phyloP scores from a whole-genome alignment of 1,139 yeast species.

The Candida tetrigidarum region DNA sequence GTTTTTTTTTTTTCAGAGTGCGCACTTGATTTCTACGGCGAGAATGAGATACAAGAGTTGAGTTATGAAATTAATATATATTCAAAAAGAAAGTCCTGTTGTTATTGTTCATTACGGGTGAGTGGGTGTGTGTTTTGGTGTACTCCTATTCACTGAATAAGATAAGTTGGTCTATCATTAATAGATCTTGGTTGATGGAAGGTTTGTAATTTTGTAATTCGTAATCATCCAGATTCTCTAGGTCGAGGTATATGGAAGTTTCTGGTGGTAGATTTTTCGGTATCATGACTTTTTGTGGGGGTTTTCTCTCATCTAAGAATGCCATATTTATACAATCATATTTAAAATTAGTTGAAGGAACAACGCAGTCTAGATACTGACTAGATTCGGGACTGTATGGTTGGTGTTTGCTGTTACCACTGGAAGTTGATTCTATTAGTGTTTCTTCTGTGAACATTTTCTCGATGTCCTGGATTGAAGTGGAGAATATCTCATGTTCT shows the following conservation, averaged over 20 bases:
- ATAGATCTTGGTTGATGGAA: conserved; percentile 12
- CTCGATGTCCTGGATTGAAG: conserved; percentile 33
- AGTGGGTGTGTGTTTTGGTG: neutral
- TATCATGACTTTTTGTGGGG: neutral
- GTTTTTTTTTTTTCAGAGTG: no score
- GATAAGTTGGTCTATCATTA: conserved; percentile 16
- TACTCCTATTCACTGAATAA: neutral
- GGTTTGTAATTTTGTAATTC: conserved; percentile 10
- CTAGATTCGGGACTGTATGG: conserved; percentile 6
- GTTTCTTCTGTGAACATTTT: conserved; percentile 24
- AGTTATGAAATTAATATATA: neutral
- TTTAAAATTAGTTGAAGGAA: conserved; percentile 17
- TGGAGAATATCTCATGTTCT: conserved; percentile 34
- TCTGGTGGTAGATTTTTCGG: neutral
- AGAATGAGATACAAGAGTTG: neutral
- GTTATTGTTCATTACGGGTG: neutral
- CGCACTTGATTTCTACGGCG: neutral
- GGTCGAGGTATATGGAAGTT: conserved; percentile 7
- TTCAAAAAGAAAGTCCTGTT: neutral
- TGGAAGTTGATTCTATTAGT: conserved; percentile 3
- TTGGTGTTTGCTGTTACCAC: conserved; percentile 1
- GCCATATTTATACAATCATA: conserved; percentile 33
- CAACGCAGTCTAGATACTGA: conserved; percentile 11
- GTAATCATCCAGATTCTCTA: conserved; percentile 5
- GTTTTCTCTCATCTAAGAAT: conserved; percentile 20